These are phyloP conservation scores for Botrytis byssoidea DNA, from an alignment of 2,329 filamentous ascomycete genomes.

Conservation along the genomic window DNA sequence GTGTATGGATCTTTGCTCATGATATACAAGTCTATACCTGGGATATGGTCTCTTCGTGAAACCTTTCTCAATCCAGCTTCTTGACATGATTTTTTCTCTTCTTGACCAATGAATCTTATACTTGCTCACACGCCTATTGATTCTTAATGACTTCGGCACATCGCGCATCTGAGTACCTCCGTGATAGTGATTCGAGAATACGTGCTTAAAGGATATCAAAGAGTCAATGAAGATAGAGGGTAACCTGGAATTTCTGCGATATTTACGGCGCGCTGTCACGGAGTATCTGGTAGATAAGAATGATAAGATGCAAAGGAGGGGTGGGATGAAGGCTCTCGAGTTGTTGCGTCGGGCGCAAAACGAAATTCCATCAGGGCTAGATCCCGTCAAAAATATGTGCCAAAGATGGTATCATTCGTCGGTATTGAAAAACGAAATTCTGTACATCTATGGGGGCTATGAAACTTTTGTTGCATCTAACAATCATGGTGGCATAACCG, in stretches of 20 bases:
- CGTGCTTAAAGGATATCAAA: background rate
- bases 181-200: background rate
- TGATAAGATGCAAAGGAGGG: slow-evolving; percentile 2
- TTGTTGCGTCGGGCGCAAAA: slow-evolving; percentile 15
- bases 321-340: slow-evolving; percentile 1
- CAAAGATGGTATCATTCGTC: slow-evolving; percentile 20
- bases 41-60: background rate
- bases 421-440: slow-evolving; percentile 13
- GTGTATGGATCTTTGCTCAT: background rate
- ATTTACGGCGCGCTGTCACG: background rate
- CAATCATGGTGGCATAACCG: slow-evolving; percentile 2
- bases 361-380: slow-evolving; percentile 9
- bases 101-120: background rate
- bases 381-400: slow-evolving; percentile 20
- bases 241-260: background rate
- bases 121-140: background rate
- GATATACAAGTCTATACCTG: background rate
- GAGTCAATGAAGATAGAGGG: background rate
- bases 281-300: background rate
- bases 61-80: background rate
- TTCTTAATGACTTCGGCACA: background rate
- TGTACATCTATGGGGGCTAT: slow-evolving; percentile 20
- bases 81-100: background rate
- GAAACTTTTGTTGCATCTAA: slow-evolving; percentile 19
- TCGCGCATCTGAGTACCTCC: background rate